Evolutionary conservation across 139 green algal genomes (phyloP).

Genomic region (Mesotaenium endlicherianum): DNA sequence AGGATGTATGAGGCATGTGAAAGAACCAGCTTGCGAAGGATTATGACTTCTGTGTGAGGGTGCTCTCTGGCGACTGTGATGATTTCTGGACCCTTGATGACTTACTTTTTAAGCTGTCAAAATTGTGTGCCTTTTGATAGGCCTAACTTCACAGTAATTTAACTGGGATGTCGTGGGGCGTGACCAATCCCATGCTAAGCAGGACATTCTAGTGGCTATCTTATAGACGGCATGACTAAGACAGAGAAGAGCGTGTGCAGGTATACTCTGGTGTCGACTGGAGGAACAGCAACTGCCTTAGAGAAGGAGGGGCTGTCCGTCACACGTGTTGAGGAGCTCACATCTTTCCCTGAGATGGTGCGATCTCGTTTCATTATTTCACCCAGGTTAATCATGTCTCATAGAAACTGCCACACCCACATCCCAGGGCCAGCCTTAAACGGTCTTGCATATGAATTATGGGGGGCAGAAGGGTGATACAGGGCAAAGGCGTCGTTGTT

Average conservation of each 20-base stretch:
- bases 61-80: not conserved
- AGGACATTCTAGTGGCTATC: not conserved
- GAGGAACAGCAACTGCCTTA: slow-evolving; percentile 84
- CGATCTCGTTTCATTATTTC: too few relatives aligned
- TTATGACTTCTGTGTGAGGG: not conserved
- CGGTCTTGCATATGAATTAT: too few relatives aligned
- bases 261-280: slow-evolving; percentile 93
- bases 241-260: slow-evolving; percentile 13
- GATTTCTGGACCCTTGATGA: not conserved
- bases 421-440: too few relatives aligned
- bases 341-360: slow-evolving; percentile 96
- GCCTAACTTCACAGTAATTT: too few relatives aligned
- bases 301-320: slow-evolving; percentile 76
- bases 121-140: not conserved
- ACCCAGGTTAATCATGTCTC: too few relatives aligned
- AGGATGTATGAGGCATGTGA: not conserved
- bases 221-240: too few relatives aligned
- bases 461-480: too few relatives aligned
- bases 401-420: too few relatives aligned
- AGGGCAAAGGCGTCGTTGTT: too few relatives aligned
- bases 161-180: not conserved
- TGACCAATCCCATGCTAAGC: not conserved
- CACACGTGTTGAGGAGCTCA: slow-evolving; percentile 75
- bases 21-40: not conserved
- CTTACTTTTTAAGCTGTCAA: not conserved